Evolutionary conservation across 2,329 filamentous ascomycete species (phyloP), one percentile per base, ranked within the genome.

Genomic region (Shiraia bambusicola): DNA sequence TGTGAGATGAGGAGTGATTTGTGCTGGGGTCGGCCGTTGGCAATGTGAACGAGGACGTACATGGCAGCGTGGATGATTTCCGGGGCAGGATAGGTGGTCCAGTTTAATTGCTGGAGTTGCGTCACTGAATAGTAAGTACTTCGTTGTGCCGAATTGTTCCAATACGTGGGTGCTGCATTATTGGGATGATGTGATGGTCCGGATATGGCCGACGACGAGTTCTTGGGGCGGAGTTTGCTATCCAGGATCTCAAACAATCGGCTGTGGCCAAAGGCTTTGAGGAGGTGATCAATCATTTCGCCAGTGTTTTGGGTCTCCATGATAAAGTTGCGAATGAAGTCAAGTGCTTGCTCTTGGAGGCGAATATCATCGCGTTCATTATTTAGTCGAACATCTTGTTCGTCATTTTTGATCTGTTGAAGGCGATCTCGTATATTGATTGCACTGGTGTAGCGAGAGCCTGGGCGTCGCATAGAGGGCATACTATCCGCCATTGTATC

Each of bases 261-360:
- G 43, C 88, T 81, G 60, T 88, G 80, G 1, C 88, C 88, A 33
- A 96, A 77, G 41, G 84, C 79, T 43, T 75, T 79, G 60, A 97
- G 85, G 15, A 97, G 70, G 58, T 87, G 84, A 60, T 95, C 90
- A 47, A 96, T 89, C 82, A 96, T 92, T 70, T 73, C 81, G 47
- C 66, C 75, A 53, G 70, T 76, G 53, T 67, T 50, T 32, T 65
- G 81, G 54, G 67, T 73, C 46, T 84, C 81, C 42, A 85, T 86
- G 52, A 96, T 87, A 24, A 97, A 75, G 67, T 98, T 98, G 40
- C 92, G 81, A 49, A 98, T 82, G 55, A 97, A 86, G 56, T 94
- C 86, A 13, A 97, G 79, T 0, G 86, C 88, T 69, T 97, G 91
- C 63, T 95, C 89, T 69, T 97, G 92, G 19, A 96, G 87, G 2